Evolutionary conservation across 805 yeast species (phyloP), one percentile per base, ranked within the genome.

Genomic region (Candida sithepensis): DNA sequence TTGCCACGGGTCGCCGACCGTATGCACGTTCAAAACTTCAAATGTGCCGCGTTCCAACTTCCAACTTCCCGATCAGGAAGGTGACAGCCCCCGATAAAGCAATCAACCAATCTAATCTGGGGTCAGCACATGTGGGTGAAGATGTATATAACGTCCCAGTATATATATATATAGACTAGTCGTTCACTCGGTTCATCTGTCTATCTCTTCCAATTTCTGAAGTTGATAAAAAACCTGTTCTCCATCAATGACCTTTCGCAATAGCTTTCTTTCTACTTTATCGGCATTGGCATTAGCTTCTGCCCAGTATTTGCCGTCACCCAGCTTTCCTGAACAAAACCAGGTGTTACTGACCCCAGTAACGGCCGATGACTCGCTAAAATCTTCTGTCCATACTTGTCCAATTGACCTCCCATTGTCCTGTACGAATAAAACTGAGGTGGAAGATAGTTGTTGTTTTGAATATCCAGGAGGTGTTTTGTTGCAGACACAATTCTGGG

Each of bases 401-500:
- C 88, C 90, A 1, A 54, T 68, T 2, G 76, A 80, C 53, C 49
- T 72, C 2, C 91, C 92, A 1, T 61, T 77, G 32, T 75, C 87
- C 7, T 86, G 94, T 58, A 59, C 75, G 18, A 82, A 83, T 55
- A 60, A 71, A 4, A 75, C 86, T 0, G 73, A 70, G 2, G 71
- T 79, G 2, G 68, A 64, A 0, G 82, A 88, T 63, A 61, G 79
- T 2, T 91, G 97, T 61, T 91, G 97, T 67, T 88, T 83, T 63
- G 96, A 90, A 61, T 77, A 79, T 42, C 91, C 91, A 9, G 92
- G 95, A 41, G 97, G 97, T 5, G 74, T 88, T 14, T 71, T 91
- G 33, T 66, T 91, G 44, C 86, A 81, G 61, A 87, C 97, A 0
- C 98, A 91, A 63, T 90, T 91, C 69, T 91, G 97, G 97, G 96